Base-by-base conservation (phyloP, 2,329 filamentous ascomycete genomes). In the Colletotrichum gloeosporioides region DNA sequence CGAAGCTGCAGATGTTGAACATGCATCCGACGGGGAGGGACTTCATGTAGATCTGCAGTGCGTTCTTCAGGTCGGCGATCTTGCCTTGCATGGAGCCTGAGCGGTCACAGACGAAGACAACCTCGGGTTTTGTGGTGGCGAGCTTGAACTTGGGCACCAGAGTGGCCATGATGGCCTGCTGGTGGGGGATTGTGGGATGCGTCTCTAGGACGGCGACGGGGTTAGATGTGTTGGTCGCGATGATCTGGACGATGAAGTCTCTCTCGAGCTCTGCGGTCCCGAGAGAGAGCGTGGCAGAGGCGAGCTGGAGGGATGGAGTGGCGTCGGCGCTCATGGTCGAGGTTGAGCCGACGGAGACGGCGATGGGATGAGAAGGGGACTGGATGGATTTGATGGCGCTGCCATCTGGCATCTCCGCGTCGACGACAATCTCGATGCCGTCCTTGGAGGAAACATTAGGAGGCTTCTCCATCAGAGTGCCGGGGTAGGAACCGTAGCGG, bases 1-100 rank as follows among this genome's bases (percentile, higher is more conserved):
- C 93, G 69, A 95, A 95, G 6, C 92, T 93, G 81, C 91, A 93
- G 70, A 95, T 92, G 80, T 95, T 94, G 87, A 95, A 95, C 79
- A 91, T 91, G 77, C 90, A 86, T 7, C 92, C 91, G 2, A 92
- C 79, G 0, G 92, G 92, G 3, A 95, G 85, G 0, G 92, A 93
- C 80, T 93, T 93, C 73, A 94, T 84, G 78, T 94, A 94, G 27
- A 94, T 85, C 7, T 89, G 87, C 27, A 94, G 85, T 1, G 92
- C 92, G 2, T 88, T 83, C 29, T 88, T 84, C 4, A 93, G 86
- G 36, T 91, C 88, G 1, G 79, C 77, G 3, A 93, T 93, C 53
- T 89, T 90, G 1, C 82, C 80, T 0, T 57, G 31, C 93, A 94
- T 94, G 75, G 92, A 94, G 0, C 93, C 93, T 72, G 92, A 94